These are phyloP conservation scores for Pseudophaeomoniella oleicola DNA, from an alignment of 2,329 filamentous ascomycete species.

Conservation along the genomic window DNA sequence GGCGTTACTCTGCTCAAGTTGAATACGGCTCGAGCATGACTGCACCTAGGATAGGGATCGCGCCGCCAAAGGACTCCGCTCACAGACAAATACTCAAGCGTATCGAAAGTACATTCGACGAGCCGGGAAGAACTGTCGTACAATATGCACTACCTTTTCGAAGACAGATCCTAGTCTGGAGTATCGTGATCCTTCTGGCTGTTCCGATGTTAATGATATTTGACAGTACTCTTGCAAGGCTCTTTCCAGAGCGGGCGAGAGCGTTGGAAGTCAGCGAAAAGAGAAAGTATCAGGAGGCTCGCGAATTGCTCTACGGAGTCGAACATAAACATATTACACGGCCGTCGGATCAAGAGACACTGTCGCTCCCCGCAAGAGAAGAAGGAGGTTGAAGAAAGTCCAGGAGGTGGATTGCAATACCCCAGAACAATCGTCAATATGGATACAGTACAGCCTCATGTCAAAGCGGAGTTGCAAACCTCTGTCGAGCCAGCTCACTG, in stretches of 20 bases:
- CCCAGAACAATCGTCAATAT: too few relatives aligned
- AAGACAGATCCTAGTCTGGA: neutral
- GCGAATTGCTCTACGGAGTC: too few relatives aligned
- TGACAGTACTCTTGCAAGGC: neutral
- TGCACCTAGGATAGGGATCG: neutral
- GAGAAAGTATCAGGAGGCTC: neutral
- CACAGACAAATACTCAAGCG: neutral
- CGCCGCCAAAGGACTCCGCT: neutral
- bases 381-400: too few relatives aligned
- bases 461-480: too few relatives aligned
- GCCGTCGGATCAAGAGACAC: too few relatives aligned
- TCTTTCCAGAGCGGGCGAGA: neutral
- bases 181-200: neutral
- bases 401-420: too few relatives aligned
- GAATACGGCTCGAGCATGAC: neutral
- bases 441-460: too few relatives aligned
- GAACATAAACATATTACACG: too few relatives aligned
- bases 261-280: neutral
- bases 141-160: neutral
- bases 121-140: neutral
- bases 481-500: too few relatives aligned
- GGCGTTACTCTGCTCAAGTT: neutral
- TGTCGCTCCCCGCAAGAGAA: too few relatives aligned
- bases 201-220: neutral
- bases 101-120: neutral